Evolutionary conservation across 768 basidiomycete species (phyloP).

Genomic region (Lentinula guzmanii): DNA sequence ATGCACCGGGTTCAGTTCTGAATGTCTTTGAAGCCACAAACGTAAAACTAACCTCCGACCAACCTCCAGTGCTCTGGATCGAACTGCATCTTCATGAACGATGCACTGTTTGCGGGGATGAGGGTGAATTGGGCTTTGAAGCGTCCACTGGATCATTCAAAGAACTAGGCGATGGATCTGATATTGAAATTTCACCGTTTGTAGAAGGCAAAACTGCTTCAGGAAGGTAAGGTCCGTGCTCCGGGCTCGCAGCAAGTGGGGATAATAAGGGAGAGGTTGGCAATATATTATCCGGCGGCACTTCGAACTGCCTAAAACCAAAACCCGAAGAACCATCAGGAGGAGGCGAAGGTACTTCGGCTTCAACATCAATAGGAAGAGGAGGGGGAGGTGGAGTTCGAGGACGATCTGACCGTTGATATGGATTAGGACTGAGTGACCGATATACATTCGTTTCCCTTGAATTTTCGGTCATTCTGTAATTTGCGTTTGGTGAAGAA

Average conservation of each 20-base stretch:
- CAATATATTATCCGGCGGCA: neutral
- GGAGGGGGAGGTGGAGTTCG: constrained; percentile 5
- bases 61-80: neutral
- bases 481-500: neutral
- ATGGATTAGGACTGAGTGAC: constrained; percentile 1
- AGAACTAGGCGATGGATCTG: neutral
- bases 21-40: neutral
- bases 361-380: constrained; percentile 7
- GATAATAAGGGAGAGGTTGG: neutral
- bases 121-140: neutral
- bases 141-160: neutral
- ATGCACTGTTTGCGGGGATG: neutral
- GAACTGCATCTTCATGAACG: neutral
- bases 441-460: neutral
- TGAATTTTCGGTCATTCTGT: neutral
- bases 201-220: neutral
- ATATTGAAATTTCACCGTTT: neutral
- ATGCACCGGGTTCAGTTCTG: neutral
- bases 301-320: constrained; percentile 9
- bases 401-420: neutral
- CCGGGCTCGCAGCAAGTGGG: neutral
- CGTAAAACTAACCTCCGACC: neutral
- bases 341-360: constrained; percentile 2
- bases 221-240: neutral
- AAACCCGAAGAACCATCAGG: constrained; percentile 1